Conservation (phyloP, 306 rosid genomes). For the Prunus salicina region DNA sequence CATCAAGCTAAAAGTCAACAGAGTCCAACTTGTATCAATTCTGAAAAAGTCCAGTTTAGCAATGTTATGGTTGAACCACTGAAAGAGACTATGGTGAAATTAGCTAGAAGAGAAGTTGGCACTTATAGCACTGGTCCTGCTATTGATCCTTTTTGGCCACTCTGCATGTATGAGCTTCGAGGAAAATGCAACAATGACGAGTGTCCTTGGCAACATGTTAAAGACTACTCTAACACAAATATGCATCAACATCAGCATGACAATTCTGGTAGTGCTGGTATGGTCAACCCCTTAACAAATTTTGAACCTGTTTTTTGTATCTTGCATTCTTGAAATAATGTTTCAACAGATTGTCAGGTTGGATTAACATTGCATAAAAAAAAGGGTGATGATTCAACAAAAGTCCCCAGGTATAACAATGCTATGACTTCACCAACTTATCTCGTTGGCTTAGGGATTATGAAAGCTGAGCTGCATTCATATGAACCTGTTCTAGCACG, state of each 20-base stretch:
- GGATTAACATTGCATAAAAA: conserved; percentile 31
- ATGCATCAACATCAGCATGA: conserved; percentile 31
- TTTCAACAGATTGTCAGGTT: conserved; percentile 47
- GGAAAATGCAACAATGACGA: conserved; percentile 99
- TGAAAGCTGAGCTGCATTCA: conserved; percentile 54
- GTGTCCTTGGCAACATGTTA: conserved; percentile 94
- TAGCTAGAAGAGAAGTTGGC: conserved; percentile 46
- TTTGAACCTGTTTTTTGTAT: conserved; percentile 7
- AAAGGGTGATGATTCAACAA: conserved; percentile 37
- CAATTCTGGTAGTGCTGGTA: conserved; percentile 61
- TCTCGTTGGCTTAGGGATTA: conserved; percentile 66
- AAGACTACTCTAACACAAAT: conserved; percentile 48
- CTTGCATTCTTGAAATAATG: conserved; percentile 17
- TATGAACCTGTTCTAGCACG: conserved; percentile 45
- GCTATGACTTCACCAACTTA: conserved; percentile 58
- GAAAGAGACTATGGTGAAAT: conserved; percentile 35
- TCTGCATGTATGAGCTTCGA: conserved; percentile 94
- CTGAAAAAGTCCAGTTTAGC: conserved; percentile 32
- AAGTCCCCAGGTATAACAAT: conserved; percentile 40
- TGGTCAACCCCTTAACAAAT: conserved; percentile 19
- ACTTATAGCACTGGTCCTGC: conserved; percentile 54
- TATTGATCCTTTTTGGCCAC: conserved; percentile 89
- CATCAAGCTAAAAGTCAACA: conserved; percentile 25
- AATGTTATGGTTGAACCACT: conserved; percentile 27
- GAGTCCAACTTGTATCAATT: conserved; percentile 27